Evolutionary conservation across 768 basidiomycete genomes (phyloP), one percentile per base, ranked within the genome.

Genomic region (Saitozyma sp.): DNA sequence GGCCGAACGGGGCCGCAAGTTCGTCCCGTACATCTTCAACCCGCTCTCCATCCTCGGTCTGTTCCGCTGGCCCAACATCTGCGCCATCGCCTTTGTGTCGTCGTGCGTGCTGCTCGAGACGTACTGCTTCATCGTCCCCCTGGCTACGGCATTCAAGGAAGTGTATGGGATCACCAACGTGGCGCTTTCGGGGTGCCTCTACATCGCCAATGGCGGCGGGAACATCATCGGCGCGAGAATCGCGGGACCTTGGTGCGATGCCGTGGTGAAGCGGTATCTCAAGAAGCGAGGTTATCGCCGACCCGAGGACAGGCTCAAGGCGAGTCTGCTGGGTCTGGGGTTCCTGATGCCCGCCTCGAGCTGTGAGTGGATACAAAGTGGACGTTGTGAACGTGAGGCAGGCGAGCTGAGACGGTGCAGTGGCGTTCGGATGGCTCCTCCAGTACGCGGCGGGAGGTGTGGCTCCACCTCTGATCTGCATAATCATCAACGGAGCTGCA

Each of bases 141-240:
- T 55, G 8, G 66, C 64, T 29, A 57, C 67, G 9, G 61, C 71
- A 8, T 77, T 77, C 61, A 73, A 72, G 63, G 63, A 63, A 1
- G 69, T 75, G 10, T 81, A 80, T 62, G 55, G 67, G n/a, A 79
- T 81, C 63, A 63, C 63, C 48, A 80, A 80, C 62, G 57, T 68
- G 13, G 77, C 80, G 0, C 46, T 81, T n/a, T 52, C 75, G n/a
- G 81, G 80, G 13, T 65, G 64, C 49, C 69, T 81, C 20, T 81
- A 79, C 59, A 67, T 81, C 37, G 61, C 71, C 1, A 72, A 63
- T 38, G 81, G 80, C 13, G 58, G 62, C 9, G 81, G 81, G 16
- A 80, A 80, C 65, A 62, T 78, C 45, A 56, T 79, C 39, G 79
- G 78, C 10, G 57, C 74, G 0, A 67, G 76, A 38, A 58, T 79